Percentiles rank a stretch among this genome's conserved stretches.
These are phyloP conservation scores for Oryza officinalis DNA, from an alignment of 176 grass and related monocot genomes.

Conservation along the genomic window DNA sequence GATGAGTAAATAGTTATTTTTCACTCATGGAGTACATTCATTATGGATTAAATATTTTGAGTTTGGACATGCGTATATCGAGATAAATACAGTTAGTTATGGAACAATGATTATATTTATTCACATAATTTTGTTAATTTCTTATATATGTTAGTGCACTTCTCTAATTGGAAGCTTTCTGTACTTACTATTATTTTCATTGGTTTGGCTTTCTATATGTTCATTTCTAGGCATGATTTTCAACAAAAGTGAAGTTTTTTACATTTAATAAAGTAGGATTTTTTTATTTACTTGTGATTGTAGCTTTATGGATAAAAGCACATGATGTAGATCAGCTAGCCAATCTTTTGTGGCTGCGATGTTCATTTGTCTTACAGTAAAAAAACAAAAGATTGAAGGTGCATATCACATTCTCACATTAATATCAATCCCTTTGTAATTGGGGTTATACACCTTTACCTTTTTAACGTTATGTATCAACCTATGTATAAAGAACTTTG, in stretches of 20 bases:
- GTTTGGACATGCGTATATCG: conserved; percentile 1
- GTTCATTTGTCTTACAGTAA: conserved; percentile 9
- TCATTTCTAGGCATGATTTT: conserved; percentile 10
- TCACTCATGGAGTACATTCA: not conserved
- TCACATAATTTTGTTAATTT: not conserved
- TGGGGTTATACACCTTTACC: not conserved
- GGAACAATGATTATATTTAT: not conserved
- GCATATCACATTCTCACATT: conserved; percentile 8
- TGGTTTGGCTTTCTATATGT: not conserved
- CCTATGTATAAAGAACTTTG: conserved; percentile 9
- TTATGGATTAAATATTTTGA: not conserved
- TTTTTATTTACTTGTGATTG: not conserved
- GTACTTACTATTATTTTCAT: conserved; percentile 14
- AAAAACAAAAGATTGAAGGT: not conserved
- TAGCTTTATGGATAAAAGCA: not conserved
- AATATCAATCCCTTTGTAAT: not conserved
- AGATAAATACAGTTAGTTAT: conserved; percentile 8
- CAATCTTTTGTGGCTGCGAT: conserved; percentile 21
- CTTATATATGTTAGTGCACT: not conserved
- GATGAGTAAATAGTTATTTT: not conserved
- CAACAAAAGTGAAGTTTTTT: conserved; percentile 4
- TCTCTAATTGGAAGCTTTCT: not conserved
- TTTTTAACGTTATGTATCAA: not conserved
- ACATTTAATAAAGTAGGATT: not conserved
- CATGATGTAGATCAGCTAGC: not conserved